Conservation (phyloP, 768 basidiomycete species). For the Postia placenta region DNA sequence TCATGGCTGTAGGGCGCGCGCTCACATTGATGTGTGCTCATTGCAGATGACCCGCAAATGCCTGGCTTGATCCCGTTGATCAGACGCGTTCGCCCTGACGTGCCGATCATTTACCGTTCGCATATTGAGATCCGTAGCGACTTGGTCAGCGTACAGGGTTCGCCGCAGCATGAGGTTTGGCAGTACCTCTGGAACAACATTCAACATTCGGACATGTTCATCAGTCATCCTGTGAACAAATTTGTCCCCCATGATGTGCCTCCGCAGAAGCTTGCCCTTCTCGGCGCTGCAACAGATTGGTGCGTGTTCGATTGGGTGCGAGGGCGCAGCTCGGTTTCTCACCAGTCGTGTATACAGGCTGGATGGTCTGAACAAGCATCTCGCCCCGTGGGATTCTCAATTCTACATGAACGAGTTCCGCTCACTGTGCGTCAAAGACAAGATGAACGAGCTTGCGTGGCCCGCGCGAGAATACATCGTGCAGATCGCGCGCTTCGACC, state of each 20-base stretch:
- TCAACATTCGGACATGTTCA: constrained; percentile 83
- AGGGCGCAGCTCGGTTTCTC: constrained; percentile 28
- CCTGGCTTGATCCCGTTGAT: constrained; percentile 92
- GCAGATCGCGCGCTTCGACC: constrained; percentile 94
- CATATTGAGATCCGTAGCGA: constrained; percentile 91
- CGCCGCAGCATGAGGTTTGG: constrained; percentile 90
- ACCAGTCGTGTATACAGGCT: constrained; percentile 40
- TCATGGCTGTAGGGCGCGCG: background rate
- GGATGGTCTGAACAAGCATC: constrained; percentile 92
- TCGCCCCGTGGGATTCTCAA: constrained; percentile 74
- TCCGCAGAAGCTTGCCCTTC: constrained; percentile 57
- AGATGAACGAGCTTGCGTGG: constrained; percentile 76
- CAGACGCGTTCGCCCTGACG: constrained; percentile 72
- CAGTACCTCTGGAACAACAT: constrained; percentile 94
- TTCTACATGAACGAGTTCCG: constrained; percentile 90
- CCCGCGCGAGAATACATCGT: constrained; percentile 80
- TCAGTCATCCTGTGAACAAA: constrained; percentile 89
- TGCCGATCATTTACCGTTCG: constrained; percentile 90
- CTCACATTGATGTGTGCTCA: constrained; percentile 9
- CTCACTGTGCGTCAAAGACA: constrained; percentile 67
- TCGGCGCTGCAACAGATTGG: constrained; percentile 87
- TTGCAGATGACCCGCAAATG: constrained; percentile 84
- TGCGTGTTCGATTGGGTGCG: constrained; percentile 51
- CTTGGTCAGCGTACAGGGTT: constrained; percentile 73
- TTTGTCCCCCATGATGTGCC: constrained; percentile 89